These are phyloP conservation scores for Sporothrix inflata DNA, from an alignment of 2,329 filamentous ascomycete genomes.

Conservation along the genomic window DNA sequence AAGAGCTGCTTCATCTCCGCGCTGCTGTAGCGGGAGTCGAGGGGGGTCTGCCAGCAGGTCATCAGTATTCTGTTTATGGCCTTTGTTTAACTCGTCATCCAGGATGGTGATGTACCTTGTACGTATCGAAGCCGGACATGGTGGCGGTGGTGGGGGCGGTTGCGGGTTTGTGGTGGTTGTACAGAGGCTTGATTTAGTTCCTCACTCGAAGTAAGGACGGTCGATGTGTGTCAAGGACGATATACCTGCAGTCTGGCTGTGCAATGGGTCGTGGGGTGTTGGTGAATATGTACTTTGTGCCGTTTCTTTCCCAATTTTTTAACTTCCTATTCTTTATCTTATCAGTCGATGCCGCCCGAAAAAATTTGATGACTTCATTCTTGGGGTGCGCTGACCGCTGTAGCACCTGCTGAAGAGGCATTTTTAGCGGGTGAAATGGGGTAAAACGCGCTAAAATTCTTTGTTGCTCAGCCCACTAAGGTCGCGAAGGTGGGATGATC, in stretches of 20 bases:
- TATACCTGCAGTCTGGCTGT: neutral
- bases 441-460: neutral
- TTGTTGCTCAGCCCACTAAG: slow-evolving; percentile 3
- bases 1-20: slow-evolving; percentile 79
- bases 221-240: neutral
- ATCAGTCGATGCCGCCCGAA: neutral
- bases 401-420: neutral
- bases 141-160: neutral
- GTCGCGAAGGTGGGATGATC: slow-evolving; percentile 5
- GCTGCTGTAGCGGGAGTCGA: slow-evolving; percentile 74
- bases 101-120: slow-evolving; percentile 26
- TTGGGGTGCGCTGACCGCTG: neutral
- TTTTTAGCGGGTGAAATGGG: neutral
- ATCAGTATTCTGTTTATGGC: no score
- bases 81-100: neutral
- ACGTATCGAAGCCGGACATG: slow-evolving; percentile 33
- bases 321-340: slow-evolving; percentile 6
- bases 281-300: neutral
- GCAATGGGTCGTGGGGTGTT: neutral
- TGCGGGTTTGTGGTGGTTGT: neutral
- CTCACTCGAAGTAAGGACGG: neutral
- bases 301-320: neutral
- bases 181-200: neutral
- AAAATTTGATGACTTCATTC: slow-evolving; percentile 21
- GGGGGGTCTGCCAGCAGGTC: slow-evolving; percentile 57